Conservation (phyloP, 129 eudicot genomes). For the Centella asiatica region DNA sequence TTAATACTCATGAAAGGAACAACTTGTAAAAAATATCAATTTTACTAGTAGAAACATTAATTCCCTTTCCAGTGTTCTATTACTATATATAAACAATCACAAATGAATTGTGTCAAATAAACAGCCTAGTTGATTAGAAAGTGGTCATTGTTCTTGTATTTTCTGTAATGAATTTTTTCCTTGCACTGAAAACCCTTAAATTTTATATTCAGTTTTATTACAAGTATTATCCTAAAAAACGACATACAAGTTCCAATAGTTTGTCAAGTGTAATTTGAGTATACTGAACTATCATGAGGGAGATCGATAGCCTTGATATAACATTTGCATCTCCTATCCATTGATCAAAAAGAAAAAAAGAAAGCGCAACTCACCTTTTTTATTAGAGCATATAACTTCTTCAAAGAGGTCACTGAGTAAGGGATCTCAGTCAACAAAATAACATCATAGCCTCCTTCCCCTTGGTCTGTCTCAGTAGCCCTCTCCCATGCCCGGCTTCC, state of each 20-base stretch:
- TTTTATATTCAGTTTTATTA: too few relatives aligned
- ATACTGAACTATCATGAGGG: too few relatives aligned
- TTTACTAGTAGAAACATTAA: too few relatives aligned
- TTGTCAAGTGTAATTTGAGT: neutral
- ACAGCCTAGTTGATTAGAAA: too few relatives aligned
- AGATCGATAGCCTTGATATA: neutral
- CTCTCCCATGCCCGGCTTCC: conserved; percentile 79
- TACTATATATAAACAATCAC: too few relatives aligned
- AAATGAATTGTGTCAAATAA: too few relatives aligned
- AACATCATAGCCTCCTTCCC: conserved; percentile 64
- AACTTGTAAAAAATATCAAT: too few relatives aligned
- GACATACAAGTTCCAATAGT: neutral
- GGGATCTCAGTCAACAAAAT: conserved; percentile 59
- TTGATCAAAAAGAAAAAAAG: neutral
- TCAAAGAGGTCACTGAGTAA: conserved; percentile 45
- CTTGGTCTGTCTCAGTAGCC: conserved; percentile 42
- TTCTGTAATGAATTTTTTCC: too few relatives aligned
- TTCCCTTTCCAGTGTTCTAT: too few relatives aligned
- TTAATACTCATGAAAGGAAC: too few relatives aligned
- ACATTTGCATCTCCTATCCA: neutral
- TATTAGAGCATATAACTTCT: conserved; percentile 47
- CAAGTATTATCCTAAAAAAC: neutral
- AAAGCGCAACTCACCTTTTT: conserved; percentile 46
- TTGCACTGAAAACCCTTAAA: too few relatives aligned
- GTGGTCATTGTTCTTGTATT: too few relatives aligned